These are phyloP conservation scores for Odonthalia washingtoniensis DNA, from an alignment of 31 red algal genomes.

Conservation along the genomic window DNA sequence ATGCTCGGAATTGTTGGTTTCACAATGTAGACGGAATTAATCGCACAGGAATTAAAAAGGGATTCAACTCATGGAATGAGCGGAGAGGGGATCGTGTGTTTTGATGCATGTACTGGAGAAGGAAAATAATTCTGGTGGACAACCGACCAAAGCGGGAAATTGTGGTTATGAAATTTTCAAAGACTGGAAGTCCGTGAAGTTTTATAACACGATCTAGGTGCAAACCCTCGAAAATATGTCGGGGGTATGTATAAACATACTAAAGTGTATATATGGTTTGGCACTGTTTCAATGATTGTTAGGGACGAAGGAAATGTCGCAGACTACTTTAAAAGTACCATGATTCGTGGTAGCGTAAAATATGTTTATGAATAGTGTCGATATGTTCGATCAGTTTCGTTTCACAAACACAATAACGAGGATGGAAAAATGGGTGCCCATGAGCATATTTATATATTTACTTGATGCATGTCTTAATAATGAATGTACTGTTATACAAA, in stretches of 20 bases:
- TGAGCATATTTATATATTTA: slow-evolving; percentile 11
- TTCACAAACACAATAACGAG: slow-evolving; percentile 1
- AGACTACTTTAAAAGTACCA: neutral
- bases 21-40: slow-evolving; percentile 25
- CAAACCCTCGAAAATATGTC: neutral
- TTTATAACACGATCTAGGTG: slow-evolving; percentile 10
- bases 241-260: neutral
- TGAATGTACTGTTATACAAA: slow-evolving; percentile 5
- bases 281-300: slow-evolving; percentile 19
- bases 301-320: slow-evolving; percentile 10
- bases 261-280: slow-evolving; percentile 24
- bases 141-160: neutral
- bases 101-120: slow-evolving; percentile 1
- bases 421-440: neutral
- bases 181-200: neutral
- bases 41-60: neutral
- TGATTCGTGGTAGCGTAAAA: neutral
- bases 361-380: slow-evolving; percentile 16
- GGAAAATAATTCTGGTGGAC: neutral
- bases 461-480: neutral
- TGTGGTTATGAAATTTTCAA: slow-evolving; percentile 9
- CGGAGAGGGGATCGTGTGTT: neutral
- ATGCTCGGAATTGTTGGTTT: slow-evolving; percentile 23
- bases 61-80: neutral
- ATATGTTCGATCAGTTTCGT: slow-evolving; percentile 28